Evolutionary conservation across 768 basidiomycete species (phyloP), one percentile per base, ranked within the genome.

Genomic region (Mycena maculata): DNA sequence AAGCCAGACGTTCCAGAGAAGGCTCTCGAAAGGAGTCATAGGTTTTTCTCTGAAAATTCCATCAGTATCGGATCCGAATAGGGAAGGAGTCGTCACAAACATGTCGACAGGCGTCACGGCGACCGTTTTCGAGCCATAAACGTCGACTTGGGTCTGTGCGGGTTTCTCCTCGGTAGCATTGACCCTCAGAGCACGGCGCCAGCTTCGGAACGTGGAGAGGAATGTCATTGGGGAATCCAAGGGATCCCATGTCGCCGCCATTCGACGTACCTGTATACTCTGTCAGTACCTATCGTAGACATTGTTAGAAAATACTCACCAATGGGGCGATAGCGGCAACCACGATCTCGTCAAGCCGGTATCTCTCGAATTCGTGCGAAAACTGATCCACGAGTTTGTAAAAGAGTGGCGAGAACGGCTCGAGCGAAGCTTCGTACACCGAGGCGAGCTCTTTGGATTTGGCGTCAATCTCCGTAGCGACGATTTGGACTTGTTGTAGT

Each of bases 21-120:
- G 83, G 65, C 92, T 94, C 76, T 99, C 98, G 76, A 94, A 99
- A 0, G 97, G 91, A 18, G 96, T 96, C 98, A 99, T 99, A 3
- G 84, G 84, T 68, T 79, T 83, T 65, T 88, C 88, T 49, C 87
- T 89, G 69, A 16, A 16, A 31, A 15, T 20, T 1, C 23, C 61
- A 27, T 28, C 13, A 68, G 31, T 60, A 25, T 42, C 67, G 56
- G 63, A 33, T 67, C 38, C 62, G n/a, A 23, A 54, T 54, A 41
- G 25, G 18, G 25, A 45, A 18, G 20, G n/a, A n/a, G n/a, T n/a
- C n/a, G n/a, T n/a, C n/a, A 80, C 84, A 71, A 73, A 86, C 85
- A 81, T 75, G 18, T 80, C 73, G 5, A 79, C 68, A 8, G 77
- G 70, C 15, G 75, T 68, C 10, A 76, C 70, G 4, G 72, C 60